phyloP scores from a whole-genome alignment of 2,329 filamentous ascomycete genomes.

The Pestalotiopsis sp. region DNA sequence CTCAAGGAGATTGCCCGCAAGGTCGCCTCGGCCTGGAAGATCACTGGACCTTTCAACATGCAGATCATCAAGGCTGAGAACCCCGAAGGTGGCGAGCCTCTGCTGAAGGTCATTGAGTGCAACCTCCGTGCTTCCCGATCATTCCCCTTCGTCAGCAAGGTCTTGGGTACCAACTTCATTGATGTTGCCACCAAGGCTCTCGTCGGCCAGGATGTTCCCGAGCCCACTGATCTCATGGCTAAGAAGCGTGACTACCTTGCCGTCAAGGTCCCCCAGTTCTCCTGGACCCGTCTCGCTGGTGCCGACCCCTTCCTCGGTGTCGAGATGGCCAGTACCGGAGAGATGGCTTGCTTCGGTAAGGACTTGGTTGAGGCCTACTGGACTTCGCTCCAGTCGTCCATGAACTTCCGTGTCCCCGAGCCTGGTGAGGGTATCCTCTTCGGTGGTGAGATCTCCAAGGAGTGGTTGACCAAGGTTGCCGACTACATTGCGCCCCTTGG shows the following conservation, averaged over 20 bases:
- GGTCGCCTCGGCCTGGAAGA: conserved; percentile 95
- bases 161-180: conserved; percentile 95
- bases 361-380: conserved; percentile 97
- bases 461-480: conserved; percentile 77
- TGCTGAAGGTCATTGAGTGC: conserved; percentile 96
- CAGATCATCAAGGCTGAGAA: conserved; percentile 95
- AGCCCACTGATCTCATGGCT: conserved; percentile 85
- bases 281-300: conserved; percentile 95
- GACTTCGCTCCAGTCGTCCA: conserved; percentile 92
- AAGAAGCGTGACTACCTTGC: conserved; percentile 89
- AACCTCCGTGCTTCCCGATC: conserved; percentile 96
- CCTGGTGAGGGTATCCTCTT: conserved; percentile 95
- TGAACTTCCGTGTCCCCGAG: conserved; percentile 98
- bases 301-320: conserved; percentile 97
- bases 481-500: conserved; percentile 86
- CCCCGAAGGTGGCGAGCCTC: conserved; percentile 72
- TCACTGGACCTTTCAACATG: conserved; percentile 99
- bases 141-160: conserved; percentile 98
- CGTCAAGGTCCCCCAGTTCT: conserved; percentile 98
- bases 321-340: conserved; percentile 95
- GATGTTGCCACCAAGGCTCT: conserved; percentile 93
- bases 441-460: conserved; percentile 77
- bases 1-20: conserved; percentile 96
- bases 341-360: conserved; percentile 99
- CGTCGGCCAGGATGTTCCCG: conserved; percentile 81